phyloP scores from a whole-genome alignment of 768 basidiomycete species.

The Macrolepiota albuminosa region DNA sequence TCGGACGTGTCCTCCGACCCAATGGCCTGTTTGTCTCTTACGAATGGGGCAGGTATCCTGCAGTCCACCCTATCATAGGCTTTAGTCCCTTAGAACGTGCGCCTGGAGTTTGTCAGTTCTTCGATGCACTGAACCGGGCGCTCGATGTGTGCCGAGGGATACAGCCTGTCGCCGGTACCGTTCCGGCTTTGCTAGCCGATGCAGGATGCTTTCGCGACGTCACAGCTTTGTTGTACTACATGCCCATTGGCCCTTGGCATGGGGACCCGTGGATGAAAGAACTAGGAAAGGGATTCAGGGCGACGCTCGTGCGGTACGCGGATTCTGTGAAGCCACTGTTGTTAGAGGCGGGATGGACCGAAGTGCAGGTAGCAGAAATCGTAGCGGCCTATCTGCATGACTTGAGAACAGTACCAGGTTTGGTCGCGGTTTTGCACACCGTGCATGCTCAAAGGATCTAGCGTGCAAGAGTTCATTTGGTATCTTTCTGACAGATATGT shows the following conservation, averaged over 20 bases:
- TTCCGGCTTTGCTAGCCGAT: constrained; percentile 33
- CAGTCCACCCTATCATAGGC: constrained; percentile 29
- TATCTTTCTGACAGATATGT: not conserved
- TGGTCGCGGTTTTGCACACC: constrained; percentile 44
- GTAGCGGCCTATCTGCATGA: constrained; percentile 42
- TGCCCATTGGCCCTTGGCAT: constrained; percentile 55
- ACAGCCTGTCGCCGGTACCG: constrained; percentile 26
- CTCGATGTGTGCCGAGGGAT: constrained; percentile 32
- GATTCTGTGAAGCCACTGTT: constrained; percentile 48
- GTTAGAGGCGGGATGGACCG: constrained; percentile 30
- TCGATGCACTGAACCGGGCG: constrained; percentile 30
- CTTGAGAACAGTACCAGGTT: constrained; percentile 37
- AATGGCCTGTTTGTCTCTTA: constrained; percentile 68
- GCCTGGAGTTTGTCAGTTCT: constrained; percentile 34
- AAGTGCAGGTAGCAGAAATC: constrained; percentile 33
- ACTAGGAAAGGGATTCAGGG: constrained; percentile 40
- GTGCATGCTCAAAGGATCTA: constrained; percentile 34
- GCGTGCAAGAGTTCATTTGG: not conserved
- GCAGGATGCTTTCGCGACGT: constrained; percentile 40
- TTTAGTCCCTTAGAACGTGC: constrained; percentile 29
- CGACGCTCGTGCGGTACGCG: constrained; percentile 36
- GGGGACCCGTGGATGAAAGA: constrained; percentile 23
- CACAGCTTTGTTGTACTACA: constrained; percentile 21
- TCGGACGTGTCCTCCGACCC: constrained; percentile 57
- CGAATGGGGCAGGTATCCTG: constrained; percentile 49